These are phyloP conservation scores for Arthrobotrys musiformis DNA, from an alignment of 2,329 filamentous ascomycete genomes.

Conservation along the genomic window DNA sequence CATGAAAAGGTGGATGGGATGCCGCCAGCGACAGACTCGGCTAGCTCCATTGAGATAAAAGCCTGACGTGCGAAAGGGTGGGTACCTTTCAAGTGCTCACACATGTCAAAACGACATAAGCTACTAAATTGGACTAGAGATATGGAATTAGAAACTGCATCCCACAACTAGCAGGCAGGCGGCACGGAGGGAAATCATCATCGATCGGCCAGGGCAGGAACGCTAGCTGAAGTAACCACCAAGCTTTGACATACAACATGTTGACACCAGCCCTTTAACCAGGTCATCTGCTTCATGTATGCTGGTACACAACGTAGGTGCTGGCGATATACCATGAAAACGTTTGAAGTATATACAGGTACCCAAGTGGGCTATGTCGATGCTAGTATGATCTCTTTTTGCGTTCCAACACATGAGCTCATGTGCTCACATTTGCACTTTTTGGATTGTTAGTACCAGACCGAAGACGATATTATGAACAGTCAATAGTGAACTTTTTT, in stretches of 20 bases:
- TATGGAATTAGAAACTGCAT: conserved; percentile 55
- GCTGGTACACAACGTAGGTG: conserved; percentile 21
- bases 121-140: conserved; percentile 51
- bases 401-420: conserved; percentile 17
- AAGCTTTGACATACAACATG: conserved; percentile 48
- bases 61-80: conserved; percentile 44
- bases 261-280: conserved; percentile 30
- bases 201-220: conserved; percentile 53
- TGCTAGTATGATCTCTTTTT: background rate
- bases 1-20: conserved; percentile 31
- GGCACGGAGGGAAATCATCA: conserved; percentile 55
- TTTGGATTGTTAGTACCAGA: background rate
- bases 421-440: background rate
- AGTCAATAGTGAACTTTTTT: background rate
- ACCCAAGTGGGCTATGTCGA: conserved; percentile 26
- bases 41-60: conserved; percentile 43
- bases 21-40: conserved; percentile 42
- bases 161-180: conserved; percentile 54
- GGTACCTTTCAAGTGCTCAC: conserved; percentile 50
- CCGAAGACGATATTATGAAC: background rate
- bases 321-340: conserved; percentile 10
- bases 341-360: conserved; percentile 10
- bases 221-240: conserved; percentile 42
- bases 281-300: conserved; percentile 47
- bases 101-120: conserved; percentile 53